phyloP scores from a whole-genome alignment of 2,329 filamentous ascomycete genomes.

The Cladophialophora yegresii region DNA sequence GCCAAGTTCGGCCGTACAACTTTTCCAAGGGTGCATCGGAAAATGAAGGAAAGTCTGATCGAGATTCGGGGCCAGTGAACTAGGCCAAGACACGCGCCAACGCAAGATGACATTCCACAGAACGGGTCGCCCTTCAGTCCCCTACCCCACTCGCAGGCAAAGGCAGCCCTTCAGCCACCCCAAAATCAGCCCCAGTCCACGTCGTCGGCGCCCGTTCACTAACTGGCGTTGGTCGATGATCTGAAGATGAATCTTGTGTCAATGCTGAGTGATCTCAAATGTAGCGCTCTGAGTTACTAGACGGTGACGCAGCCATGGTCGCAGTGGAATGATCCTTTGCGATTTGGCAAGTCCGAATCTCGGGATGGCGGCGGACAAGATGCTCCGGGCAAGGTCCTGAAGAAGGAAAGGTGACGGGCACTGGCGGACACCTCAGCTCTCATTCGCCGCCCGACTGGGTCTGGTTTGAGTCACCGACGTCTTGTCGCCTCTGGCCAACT shows the following conservation, averaged over 20 bases:
- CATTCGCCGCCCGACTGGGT: constrained; percentile 27
- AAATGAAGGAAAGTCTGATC: constrained; percentile 26
- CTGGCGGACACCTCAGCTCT: constrained; percentile 12
- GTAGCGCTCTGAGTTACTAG: neutral
- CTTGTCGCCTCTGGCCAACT: neutral
- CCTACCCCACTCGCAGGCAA: neutral
- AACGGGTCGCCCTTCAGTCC: neutral
- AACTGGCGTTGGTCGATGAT: neutral
- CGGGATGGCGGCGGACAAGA: neutral
- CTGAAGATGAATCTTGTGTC: neutral
- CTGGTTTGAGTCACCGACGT: constrained; percentile 24
- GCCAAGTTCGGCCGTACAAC: neutral
- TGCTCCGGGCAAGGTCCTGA: neutral
- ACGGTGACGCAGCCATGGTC: neutral
- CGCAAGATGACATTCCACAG: constrained; percentile 17
- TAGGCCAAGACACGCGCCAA: constrained; percentile 16
- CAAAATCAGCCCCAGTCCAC: neutral
- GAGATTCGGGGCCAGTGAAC: constrained; percentile 2
- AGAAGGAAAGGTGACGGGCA: constrained; percentile 21
- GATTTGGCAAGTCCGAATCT: neutral
- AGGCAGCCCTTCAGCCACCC: constrained; percentile 1
- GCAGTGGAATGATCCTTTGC: neutral
- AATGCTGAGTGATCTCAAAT: neutral
- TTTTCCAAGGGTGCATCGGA: constrained; percentile 19
- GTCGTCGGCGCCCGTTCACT: neutral